Evolutionary conservation across 306 rosid genomes (phyloP).

Genomic region (Echinosophora koreensis): DNA sequence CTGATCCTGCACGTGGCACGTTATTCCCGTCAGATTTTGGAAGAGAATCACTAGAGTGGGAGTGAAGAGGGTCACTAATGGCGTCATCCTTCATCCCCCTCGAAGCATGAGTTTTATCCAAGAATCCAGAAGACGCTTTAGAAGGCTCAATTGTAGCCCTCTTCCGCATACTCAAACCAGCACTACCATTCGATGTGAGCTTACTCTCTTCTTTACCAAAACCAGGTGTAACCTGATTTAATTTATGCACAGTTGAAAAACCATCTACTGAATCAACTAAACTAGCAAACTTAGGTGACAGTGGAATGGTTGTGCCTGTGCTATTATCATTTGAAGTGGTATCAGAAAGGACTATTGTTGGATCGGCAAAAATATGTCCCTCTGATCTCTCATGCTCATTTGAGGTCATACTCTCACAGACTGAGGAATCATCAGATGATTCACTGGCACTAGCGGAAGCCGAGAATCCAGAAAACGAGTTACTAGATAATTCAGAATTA

Average conservation of each 20-base stretch:
- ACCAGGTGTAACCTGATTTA: constrained; percentile 49
- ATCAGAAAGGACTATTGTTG: constrained; percentile 48
- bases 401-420: constrained; percentile 63
- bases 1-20: constrained; percentile 44
- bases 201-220: constrained; percentile 47
- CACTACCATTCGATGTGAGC: constrained; percentile 43
- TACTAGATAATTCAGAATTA: constrained; percentile 60
- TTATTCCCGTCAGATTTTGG: constrained; percentile 36
- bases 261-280: constrained; percentile 64
- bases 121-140: constrained; percentile 61
- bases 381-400: constrained; percentile 65
- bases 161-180: constrained; percentile 46
- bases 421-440: constrained; percentile 77
- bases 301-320: constrained; percentile 50
- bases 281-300: constrained; percentile 83
- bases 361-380: constrained; percentile 56
- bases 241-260: constrained; percentile 50
- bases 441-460: constrained; percentile 56
- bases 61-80: constrained; percentile 34
- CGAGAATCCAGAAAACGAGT: constrained; percentile 81
- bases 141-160: constrained; percentile 54
- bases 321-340: constrained; percentile 40
- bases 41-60: constrained; percentile 50
- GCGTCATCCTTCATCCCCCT: constrained; percentile 44
- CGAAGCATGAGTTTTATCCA: constrained; percentile 58